Conservation (phyloP, 495 filamentous ascomycete species). For the Daldinia caldariorum region DNA sequence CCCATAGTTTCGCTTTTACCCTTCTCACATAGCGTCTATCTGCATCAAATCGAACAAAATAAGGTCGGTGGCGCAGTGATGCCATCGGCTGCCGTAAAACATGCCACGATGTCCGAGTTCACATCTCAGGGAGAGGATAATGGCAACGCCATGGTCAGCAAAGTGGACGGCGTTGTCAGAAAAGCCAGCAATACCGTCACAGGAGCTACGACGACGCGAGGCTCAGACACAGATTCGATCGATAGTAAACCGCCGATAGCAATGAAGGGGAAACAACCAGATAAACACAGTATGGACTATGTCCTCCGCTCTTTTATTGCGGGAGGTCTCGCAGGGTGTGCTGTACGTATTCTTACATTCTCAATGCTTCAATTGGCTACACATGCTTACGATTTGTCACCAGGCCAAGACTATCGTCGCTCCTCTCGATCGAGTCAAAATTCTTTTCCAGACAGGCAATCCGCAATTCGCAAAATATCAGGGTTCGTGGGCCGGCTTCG, state of each 20-base stretch:
- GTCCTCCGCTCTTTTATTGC: constrained; percentile 81
- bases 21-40: constrained; percentile 8
- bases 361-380: neutral
- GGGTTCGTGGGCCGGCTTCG: constrained; percentile 83
- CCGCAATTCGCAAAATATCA: constrained; percentile 93
- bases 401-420: constrained; percentile 96
- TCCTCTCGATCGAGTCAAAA: constrained; percentile 97
- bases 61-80: constrained; percentile 54
- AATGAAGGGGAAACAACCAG: constrained; percentile 48
- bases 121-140: constrained; percentile 50
- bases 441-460: constrained; percentile 95
- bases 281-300: constrained; percentile 84
- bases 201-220: constrained; percentile 30
- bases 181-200: constrained; percentile 40
- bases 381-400: constrained; percentile 13
- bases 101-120: constrained; percentile 60
- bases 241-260: constrained; percentile 54
- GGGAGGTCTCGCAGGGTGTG: constrained; percentile 88
- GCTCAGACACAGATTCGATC: constrained; percentile 41
- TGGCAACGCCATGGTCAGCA: constrained; percentile 42
- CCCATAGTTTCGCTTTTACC: constrained; percentile 14
- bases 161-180: constrained; percentile 39
- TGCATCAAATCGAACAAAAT: constrained; percentile 3
- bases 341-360: constrained; percentile 63
- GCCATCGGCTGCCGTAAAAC: constrained; percentile 59